Base-by-base conservation (phyloP, 176 grass and related monocot genomes). In the Oryza glumipatula region DNA sequence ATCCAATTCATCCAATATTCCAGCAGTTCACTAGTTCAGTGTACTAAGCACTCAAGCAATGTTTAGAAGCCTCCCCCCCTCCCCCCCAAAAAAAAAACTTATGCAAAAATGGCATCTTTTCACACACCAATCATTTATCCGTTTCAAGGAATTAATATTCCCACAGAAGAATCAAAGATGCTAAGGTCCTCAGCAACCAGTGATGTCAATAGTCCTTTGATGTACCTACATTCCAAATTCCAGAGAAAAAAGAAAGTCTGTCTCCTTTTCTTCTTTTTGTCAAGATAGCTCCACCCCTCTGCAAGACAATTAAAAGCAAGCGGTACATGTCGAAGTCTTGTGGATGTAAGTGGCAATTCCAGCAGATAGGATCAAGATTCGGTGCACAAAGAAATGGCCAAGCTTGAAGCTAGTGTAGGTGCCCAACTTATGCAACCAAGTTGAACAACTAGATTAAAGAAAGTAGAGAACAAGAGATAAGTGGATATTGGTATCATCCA, bases 401-500 rank as follows among this genome's bases (percentile, higher is more conserved):
- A 56, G 9, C 21, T 76, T 51, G 33, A 52, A 61, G 52, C 52
- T 19, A 21, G 52, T 56, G 52, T 56, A 83, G 22, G 70, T 1
- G 7, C 38, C 70, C 61, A 68, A 12, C 11, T 51, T 49, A 49
- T 30, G 65, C 4, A 58, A 44, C 82, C 82, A 76, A 84, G 73
- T 84, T 69, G 73, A 11, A 15, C 65, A 77, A 58, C 19, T n/a
- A 22, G 21, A 49, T 19, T 77, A 56, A 16, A 41, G 3, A 82
- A n/a, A 54, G 33, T 56, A 30, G 64, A 73, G 5, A 64, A 72
- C 43, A 30, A 58, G 71, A 30, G 47, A 85, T 45, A 60, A 28
- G 33, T n/a, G 65, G 65, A 85, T 82, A 70, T 58, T 77, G 33
- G 65, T 14, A 85, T 78, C 47, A 54, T 44, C 7, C 22, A 33